These are phyloP conservation scores for Sherardia arvensis DNA, from an alignment of 257 asterid species.

Conservation along the genomic window DNA sequence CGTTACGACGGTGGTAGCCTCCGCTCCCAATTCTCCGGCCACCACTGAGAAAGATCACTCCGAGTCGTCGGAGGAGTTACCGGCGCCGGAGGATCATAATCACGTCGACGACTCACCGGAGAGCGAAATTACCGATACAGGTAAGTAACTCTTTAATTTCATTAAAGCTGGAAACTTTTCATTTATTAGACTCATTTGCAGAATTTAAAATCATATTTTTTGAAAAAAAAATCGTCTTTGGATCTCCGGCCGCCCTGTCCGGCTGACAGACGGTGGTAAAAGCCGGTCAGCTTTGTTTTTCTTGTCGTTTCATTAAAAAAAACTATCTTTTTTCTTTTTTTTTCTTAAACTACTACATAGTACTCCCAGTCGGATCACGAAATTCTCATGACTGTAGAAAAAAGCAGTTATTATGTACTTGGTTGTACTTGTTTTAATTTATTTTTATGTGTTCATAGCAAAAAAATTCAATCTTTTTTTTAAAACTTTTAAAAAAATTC, in stretches of 20 bases:
- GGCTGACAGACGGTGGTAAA: neutral
- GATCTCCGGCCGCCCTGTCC: conserved; percentile 4
- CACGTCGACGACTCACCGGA: conserved; percentile 39
- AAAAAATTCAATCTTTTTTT: too few species aligned
- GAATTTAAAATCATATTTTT: too few species aligned
- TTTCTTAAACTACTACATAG: too few species aligned
- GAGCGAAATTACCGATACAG: conserved; percentile 77
- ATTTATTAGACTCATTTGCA: neutral
- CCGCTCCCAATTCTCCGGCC: conserved; percentile 10
- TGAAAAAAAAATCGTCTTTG: neutral
- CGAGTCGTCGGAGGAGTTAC: conserved; percentile 10
- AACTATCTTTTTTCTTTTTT: too few species aligned
- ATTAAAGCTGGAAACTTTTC: neutral
- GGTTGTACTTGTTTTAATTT: neutral
- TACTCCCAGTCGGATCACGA: neutral
- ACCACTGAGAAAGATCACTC: conserved; percentile 22
- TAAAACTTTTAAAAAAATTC: too few species aligned
- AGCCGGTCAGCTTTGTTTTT: neutral
- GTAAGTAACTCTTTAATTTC: conserved; percentile 20
- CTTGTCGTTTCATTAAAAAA: too few species aligned
- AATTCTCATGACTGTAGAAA: neutral
- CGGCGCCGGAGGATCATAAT: neutral
- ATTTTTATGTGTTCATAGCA: neutral
- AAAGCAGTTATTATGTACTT: neutral
- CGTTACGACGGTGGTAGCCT: neutral